Base-by-base conservation (phyloP, 2,329 filamentous ascomycete genomes). In the Clonostachys chloroleuca region DNA sequence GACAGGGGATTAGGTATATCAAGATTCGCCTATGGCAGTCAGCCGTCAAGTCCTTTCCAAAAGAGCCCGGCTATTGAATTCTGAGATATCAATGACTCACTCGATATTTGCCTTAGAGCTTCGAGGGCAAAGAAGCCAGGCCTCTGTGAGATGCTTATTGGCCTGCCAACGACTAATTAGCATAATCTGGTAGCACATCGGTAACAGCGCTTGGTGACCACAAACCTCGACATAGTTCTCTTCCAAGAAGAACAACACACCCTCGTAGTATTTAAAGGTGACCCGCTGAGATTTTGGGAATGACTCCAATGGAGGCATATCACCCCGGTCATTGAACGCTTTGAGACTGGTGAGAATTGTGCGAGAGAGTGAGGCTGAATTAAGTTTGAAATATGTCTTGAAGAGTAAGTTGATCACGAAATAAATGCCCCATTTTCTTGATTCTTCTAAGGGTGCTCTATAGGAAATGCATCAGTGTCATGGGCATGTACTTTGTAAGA, bases 341-440 rank as follows among this genome's bases (percentile, higher is more conserved):
- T 85, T 78, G 43, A 99, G 76, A 0, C 90, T 91, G 55, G 86
- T 89, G 42, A 99, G 75, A 44, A 97, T 86, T 54, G 94, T 96
- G 63, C 94, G 91, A 16, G 86, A 95, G 17, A 97, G 74, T n/a
- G 83, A 84, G 48, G 95, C 86, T 34, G 87, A 89, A 68, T 95
- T 96, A 52, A 97, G 75, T 72, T 89, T 95, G 74, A 99, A 99
- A 66, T 97, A 96, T 2, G 92, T 97, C 69, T 97, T 97, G 81
- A 99, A 99, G 13, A 96, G 76, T 8, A 99, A 78, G 62, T 96
- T 97, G 60, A 92, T 90, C 54, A 92, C 86, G 65, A 91, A 92
- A 72, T 99, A 99, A 43, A 96, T 88, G 7, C 90, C 95, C 94
- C 94, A 99, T 80, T 97, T 99, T 47, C 94, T 84, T 9, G 92